These are phyloP conservation scores for Tolypocladium ovalisporum DNA, from an alignment of 2,329 filamentous ascomycete genomes.

Conservation along the genomic window DNA sequence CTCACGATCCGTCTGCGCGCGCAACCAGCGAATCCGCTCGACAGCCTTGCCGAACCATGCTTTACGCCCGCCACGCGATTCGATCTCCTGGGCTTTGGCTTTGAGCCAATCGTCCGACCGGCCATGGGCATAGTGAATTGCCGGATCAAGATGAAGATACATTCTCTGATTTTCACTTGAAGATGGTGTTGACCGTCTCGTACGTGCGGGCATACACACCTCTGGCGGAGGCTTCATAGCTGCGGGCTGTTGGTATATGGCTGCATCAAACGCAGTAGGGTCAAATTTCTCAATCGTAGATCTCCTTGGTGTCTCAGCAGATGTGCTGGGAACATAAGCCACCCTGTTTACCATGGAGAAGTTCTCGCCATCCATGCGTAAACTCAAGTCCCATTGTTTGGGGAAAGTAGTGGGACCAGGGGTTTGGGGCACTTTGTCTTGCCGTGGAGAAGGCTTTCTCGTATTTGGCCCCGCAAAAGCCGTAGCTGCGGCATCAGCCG, in stretches of 20 bases:
- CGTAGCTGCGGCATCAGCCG: not conserved
- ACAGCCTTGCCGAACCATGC: conserved; percentile 35
- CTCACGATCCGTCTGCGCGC: conserved; percentile 8
- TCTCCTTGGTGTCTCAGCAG: not conserved
- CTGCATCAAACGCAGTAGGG: conserved; percentile 22
- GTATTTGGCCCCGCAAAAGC: no score
- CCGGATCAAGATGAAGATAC: conserved; percentile 39
- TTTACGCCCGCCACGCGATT: conserved; percentile 36
- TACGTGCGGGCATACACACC: conserved; percentile 6
- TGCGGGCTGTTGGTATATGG: conserved; percentile 25
- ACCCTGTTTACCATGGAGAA: not conserved
- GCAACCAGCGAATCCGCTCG: conserved; percentile 23
- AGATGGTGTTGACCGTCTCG: conserved; percentile 1
- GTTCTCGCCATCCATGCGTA: not conserved
- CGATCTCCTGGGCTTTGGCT: conserved; percentile 39
- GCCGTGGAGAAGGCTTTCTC: not conserved
- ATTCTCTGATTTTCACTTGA: conserved; percentile 17
- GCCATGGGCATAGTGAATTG: conserved; percentile 33
- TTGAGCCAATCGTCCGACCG: conserved; percentile 33
- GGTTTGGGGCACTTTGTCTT: not conserved
- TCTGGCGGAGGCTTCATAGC: conserved; percentile 12
- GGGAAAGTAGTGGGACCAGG: not conserved
- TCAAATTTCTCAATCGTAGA: conserved; percentile 3
- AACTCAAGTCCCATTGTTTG: not conserved
- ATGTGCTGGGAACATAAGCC: not conserved